Evolutionary conservation across 164 flowering plant species (phyloP).

Genomic region (Brasenia schreberi): DNA sequence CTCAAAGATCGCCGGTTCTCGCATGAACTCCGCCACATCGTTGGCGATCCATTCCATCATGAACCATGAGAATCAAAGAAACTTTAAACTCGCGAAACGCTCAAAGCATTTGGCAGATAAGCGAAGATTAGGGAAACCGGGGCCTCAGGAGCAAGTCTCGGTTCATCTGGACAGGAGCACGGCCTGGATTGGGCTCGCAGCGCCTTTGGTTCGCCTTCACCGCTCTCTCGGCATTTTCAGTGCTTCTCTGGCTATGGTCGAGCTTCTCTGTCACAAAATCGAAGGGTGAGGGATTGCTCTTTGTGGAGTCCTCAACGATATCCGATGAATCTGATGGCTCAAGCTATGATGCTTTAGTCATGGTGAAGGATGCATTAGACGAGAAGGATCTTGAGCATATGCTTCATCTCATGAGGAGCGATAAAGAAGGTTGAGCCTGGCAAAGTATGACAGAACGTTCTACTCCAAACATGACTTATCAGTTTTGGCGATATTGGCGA

Average conservation of each 20-base stretch:
- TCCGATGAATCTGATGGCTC: slow-evolving; percentile 4
- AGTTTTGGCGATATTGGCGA: slow-evolving; percentile 98
- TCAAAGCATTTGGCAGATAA: no score
- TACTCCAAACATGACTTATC: slow-evolving; percentile 67
- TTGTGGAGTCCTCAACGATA: slow-evolving; percentile 2
- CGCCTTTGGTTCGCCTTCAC: slow-evolving; percentile 85
- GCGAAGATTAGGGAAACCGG: no score
- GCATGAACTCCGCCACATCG: no score
- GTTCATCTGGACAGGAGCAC: slow-evolving; percentile 55
- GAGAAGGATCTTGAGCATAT: slow-evolving; percentile 79
- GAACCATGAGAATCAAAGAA: no score
- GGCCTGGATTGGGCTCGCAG: slow-evolving; percentile 72
- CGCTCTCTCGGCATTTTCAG: slow-evolving; percentile 69
- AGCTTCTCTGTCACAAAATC: slow-evolving; percentile 16
- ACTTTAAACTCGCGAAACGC: no score
- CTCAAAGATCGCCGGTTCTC: no score
- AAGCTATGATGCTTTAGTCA: slow-evolving; percentile 6
- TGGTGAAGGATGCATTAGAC: slow-evolving; percentile 34
- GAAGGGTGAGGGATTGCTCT: slow-evolving; percentile 11
- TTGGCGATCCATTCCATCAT: no score
- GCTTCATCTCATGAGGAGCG: slow-evolving; percentile 50
- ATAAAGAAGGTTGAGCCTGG: slow-evolving; percentile 54
- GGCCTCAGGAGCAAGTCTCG: slow-evolving; percentile 61
- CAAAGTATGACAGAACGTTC: slow-evolving; percentile 82
- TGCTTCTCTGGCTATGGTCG: slow-evolving; percentile 43